Base-by-base conservation (phyloP, 805 yeast genomes). In the Starmerella scarabaei region DNA sequence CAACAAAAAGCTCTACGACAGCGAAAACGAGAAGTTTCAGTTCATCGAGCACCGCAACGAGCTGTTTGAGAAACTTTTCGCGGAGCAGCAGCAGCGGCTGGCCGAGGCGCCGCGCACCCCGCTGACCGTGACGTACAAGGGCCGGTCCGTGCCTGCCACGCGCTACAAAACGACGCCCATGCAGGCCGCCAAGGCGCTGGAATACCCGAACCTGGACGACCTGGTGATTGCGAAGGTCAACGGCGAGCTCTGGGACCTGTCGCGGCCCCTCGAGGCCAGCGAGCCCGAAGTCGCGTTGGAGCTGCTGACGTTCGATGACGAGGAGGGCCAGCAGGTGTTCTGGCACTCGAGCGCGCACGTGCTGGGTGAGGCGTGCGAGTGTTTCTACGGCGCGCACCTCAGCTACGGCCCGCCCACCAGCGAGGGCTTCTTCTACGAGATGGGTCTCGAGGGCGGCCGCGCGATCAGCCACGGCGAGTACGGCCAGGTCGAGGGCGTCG, bases 291-390 rank as follows among this genome's bases (percentile, higher is more conserved):
- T 30, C 8, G 60, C 56, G 38, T 67, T 91, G 48, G 91, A 84
- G 60, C 78, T 85, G 55, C 73, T 84, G 58, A 96, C 86, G 59
- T 91, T 91, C 55, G 93, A 84, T 30, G 70, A 83, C 45, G 81
- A 81, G n/a, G 96, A 86, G 57, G 98, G 97, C 63, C 83, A 79
- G 60, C 75, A 77, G 50, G 97, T 88, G 27, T 91, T 91, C 66
- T 91, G 98, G 98, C 98, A 91, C 63, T 91, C 98, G 2, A 80
- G 94, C 51, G 98, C 98, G 38, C 98, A 91, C 65, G 88, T 91
- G 40, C 68, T 91, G 53, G 98, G 98, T 65, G 98, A 91, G 68
- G 88, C 96, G 36, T 81, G 94, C 68, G 98, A 91, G 67, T 80
- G 95, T 62, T 91, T 84, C 62, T 69, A 79, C 60, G 97, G 96